A percentile compares a stretch with the other conserved stretches of the same genome.
Conservation (phyloP, 306 rosid species). For the apple (Malus domestica) region DNA sequence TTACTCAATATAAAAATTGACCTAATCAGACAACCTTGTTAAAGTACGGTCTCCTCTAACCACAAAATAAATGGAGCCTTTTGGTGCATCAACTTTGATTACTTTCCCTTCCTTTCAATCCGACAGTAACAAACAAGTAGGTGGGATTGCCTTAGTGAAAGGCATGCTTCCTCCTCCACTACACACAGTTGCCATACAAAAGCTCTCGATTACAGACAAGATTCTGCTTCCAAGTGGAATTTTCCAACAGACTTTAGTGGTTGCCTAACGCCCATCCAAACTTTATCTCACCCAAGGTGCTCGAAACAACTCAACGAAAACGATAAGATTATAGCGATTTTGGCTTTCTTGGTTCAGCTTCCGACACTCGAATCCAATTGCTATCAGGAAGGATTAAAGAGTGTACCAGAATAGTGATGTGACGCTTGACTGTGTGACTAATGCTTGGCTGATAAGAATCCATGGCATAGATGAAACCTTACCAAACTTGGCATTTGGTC, state of each 20-base stretch:
- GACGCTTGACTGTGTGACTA: neutral
- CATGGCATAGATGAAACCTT: conserved; percentile 11
- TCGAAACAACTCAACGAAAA: conserved; percentile 5
- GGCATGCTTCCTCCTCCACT: too few species aligned
- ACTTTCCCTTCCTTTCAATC: conserved; percentile 26
- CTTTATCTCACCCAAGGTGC: neutral
- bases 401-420: neutral
- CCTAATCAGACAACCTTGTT: too few species aligned
- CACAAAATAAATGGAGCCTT: conserved; percentile 10
- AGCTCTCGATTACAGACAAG: conserved; percentile 12
- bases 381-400: neutral
- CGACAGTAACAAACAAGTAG: conserved; percentile 17
- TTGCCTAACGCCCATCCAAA: neutral
- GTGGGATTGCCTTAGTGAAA: neutral
- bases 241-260: conserved; percentile 2
- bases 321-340: neutral
- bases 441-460: conserved; percentile 19
- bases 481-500: conserved; percentile 6
- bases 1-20: too few species aligned
- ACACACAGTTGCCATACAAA: neutral
- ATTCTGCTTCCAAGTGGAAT: conserved; percentile 22
- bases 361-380: too few species aligned
- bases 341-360: neutral
- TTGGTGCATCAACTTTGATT: conserved; percentile 33
- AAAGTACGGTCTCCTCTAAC: too few species aligned